Conservation (phyloP, 108 stramenopile genomes). For the Tribonema minus region DNA sequence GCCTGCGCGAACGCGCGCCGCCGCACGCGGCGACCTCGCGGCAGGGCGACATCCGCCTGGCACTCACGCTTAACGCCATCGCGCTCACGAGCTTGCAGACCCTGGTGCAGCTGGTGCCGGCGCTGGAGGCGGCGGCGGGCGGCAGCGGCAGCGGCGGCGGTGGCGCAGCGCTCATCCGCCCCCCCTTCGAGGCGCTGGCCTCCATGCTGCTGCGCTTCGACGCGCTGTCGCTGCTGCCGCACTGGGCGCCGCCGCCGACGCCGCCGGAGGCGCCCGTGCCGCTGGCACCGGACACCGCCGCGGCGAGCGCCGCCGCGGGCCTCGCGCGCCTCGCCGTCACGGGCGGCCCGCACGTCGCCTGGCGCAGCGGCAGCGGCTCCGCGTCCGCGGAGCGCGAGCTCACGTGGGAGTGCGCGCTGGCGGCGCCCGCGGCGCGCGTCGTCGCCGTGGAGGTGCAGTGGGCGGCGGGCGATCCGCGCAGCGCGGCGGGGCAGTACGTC, state of each 20-base stretch:
- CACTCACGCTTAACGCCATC: conserved; percentile 23
- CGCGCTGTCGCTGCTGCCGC: not conserved
- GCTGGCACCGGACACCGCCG: conserved; percentile 15
- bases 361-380: not conserved
- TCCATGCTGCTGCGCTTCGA: conserved; percentile 3
- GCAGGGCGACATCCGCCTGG: conserved; percentile 30
- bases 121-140: conserved; percentile 1
- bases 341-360: conserved; percentile 16
- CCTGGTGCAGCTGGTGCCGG: conserved; percentile 12
- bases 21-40: not conserved
- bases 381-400: not conserved
- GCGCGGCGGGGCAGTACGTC: conserved; percentile 10
- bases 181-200: conserved; percentile 34
- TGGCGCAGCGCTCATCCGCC: conserved; percentile 16
- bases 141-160: not conserved
- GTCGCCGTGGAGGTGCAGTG: conserved; percentile 36
- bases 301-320: conserved; percentile 17
- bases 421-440: conserved; percentile 6
- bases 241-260: conserved; percentile 37
- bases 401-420: conserved; percentile 5
- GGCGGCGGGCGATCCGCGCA: conserved; percentile 26
- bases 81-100: conserved; percentile 19
- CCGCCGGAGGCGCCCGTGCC: conserved; percentile 15
- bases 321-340: conserved; percentile 36
- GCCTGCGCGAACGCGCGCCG: conserved; percentile 8